Base-by-base conservation (phyloP, 805 yeast species). In the Brettanomyces anomalus region DNA sequence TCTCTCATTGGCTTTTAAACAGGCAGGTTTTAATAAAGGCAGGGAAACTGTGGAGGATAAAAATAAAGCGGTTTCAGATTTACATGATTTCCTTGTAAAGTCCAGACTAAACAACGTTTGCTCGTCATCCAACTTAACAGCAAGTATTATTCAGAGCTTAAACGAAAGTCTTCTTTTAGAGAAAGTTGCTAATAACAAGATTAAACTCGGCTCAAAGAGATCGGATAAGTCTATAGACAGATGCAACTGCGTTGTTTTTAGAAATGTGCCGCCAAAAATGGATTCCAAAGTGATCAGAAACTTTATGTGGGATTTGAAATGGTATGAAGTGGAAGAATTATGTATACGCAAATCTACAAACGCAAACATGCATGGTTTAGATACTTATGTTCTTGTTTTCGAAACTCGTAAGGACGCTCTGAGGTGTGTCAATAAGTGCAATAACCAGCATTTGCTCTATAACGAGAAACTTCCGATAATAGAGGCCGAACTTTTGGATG, bases 341-440 rank as follows among this genome's bases (percentile, higher is more conserved):
- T 43, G 47, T 32, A 36, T 57, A 3, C 31, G 54, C 24, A 42
- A 39, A 17, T 40, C 51, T 1, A 36, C 32, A 16, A 43, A 46
- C 0, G 49, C 49, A 36, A 26, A 39, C n/a, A 31, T 17, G 3
- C 33, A 48, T 1, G 43, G 46, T 5, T 30, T 47, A 1, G 50
- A 56, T 4, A 47, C 58, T 2, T 67, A 64, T 49, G 53, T 76
- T 8, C 56, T 76, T 3, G 57, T 66, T 17, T 81, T 81, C 49
- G 64, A 64, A 14, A 65, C 70, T 47, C 45, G 50, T 2, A 46
- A 54, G 3, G 76, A 74, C 44, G 79, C 85, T 2, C 48, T 46
- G 16, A 58, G 77, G 35, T 81, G 80, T 54, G 72, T 71, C 4
- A 56, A 73, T 13, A 70, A 71, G 46, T 70, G 65, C 51, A 77